A percentile compares a stretch with the other conserved stretches of the same genome.
Conservation (phyloP, 192 early-diverging fungal species). For the Gigaspora rosea region DNA sequence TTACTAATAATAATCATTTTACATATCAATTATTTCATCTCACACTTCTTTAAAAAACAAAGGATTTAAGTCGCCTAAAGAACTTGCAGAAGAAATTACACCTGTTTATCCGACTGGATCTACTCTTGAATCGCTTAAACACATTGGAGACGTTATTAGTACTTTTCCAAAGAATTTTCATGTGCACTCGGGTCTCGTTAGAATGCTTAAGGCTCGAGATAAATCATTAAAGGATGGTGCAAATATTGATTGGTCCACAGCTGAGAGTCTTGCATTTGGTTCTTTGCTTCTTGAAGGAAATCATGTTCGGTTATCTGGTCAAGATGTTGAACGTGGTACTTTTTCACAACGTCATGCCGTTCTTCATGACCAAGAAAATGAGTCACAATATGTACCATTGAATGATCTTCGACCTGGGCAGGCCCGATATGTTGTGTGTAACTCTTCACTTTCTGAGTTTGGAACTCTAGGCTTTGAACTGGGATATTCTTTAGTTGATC, state of each 20-base stretch:
- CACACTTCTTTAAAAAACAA: no score
- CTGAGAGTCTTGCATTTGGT: slow-evolving; percentile 92
- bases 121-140: slow-evolving; percentile 68
- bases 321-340: slow-evolving; percentile 98
- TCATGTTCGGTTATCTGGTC: slow-evolving; percentile 91
- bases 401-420: slow-evolving; percentile 88
- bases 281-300: slow-evolving; percentile 88
- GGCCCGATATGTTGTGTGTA: slow-evolving; percentile 85
- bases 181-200: slow-evolving; percentile 81
- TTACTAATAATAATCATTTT: background rate
- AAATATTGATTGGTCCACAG: slow-evolving; percentile 95
- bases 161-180: slow-evolving; percentile 83
- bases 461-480: slow-evolving; percentile 96
- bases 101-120: slow-evolving; percentile 73
- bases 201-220: slow-evolving; percentile 83
- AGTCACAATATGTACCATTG: slow-evolving; percentile 79
- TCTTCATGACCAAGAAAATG: slow-evolving; percentile 92
- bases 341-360: slow-evolving; percentile 99
- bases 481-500: slow-evolving; percentile 93
- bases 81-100: slow-evolving; percentile 72
- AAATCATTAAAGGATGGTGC: slow-evolving; percentile 76
- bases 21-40: no score
- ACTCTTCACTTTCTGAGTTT: slow-evolving; percentile 96
- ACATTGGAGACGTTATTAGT: slow-evolving; percentile 82
- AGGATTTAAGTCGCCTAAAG: slow-evolving; percentile 74